A percentile compares a stretch with the other conserved stretches of the same genome.
These are phyloP conservation scores for Cytidiella melzeri DNA, from an alignment of 768 basidiomycete species.

Conservation along the genomic window DNA sequence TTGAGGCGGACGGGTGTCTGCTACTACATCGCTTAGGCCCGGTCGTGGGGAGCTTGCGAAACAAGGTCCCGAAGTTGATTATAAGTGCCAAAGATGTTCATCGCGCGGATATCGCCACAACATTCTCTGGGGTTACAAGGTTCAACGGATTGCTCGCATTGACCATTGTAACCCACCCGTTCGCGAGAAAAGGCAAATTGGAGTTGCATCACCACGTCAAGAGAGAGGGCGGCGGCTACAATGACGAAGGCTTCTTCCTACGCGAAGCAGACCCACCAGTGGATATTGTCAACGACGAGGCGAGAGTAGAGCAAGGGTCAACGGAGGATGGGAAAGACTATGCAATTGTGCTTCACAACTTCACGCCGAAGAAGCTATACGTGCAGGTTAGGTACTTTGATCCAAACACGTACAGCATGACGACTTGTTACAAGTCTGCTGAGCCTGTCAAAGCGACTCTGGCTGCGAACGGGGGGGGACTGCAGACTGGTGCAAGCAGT, in stretches of 20 bases:
- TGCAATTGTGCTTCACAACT: not conserved
- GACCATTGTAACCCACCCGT: not conserved
- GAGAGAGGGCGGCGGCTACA: too few species aligned
- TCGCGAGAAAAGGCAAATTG: not conserved
- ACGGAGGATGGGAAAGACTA: not conserved
- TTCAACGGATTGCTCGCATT: not conserved
- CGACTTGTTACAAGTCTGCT: not conserved
- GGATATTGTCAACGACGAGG: not conserved
- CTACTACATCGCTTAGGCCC: not conserved
- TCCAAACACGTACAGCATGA: constrained; percentile 1
- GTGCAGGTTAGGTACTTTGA: not conserved
- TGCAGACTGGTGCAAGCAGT: not conserved
- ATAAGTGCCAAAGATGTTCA: not conserved
- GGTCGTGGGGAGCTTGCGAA: not conserved
- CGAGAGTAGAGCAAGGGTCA: not conserved
- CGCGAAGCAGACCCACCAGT: not conserved
- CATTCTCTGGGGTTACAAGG: not conserved
- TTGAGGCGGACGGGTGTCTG: not conserved
- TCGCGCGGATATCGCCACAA: not conserved
- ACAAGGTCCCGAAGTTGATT: not conserved
- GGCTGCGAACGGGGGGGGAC: not conserved
- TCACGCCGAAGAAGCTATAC: not conserved
- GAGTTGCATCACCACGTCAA: not conserved
- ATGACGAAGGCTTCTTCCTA: not conserved
- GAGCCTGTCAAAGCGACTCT: not conserved